Percentiles rank a stretch among this genome's conserved stretches.
phyloP scores from a whole-genome alignment of 2,329 filamentous ascomycete species.

The Alternaria brassicae region DNA sequence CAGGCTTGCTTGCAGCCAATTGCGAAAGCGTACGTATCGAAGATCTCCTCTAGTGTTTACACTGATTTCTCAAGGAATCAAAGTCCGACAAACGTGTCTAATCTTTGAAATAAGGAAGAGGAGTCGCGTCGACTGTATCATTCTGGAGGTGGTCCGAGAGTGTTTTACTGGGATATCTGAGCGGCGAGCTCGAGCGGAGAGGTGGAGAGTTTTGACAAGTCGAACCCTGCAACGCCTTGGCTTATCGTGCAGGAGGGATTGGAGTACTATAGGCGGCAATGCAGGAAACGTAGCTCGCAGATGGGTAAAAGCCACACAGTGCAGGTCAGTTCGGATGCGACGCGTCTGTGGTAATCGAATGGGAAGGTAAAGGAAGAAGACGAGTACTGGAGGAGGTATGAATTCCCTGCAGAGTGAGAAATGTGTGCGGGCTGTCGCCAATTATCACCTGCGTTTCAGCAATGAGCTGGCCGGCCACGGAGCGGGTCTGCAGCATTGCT shows the following conservation, averaged over 20 bases:
- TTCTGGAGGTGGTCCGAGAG: slow-evolving; percentile 46
- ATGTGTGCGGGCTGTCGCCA: slow-evolving; percentile 42
- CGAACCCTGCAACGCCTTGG: slow-evolving; percentile 49
- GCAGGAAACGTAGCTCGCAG: slow-evolving; percentile 47
- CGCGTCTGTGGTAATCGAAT: slow-evolving; percentile 42
- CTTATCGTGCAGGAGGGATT: slow-evolving; percentile 48
- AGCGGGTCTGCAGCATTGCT: slow-evolving; percentile 47
- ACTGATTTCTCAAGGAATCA: slow-evolving; percentile 42
- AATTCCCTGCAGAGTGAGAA: slow-evolving; percentile 42
- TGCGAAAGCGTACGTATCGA: slow-evolving; percentile 41
- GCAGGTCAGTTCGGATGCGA: slow-evolving; percentile 40
- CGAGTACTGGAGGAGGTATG: slow-evolving; percentile 41
- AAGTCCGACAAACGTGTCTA: slow-evolving; percentile 41
- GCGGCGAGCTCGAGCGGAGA: slow-evolving; percentile 44
- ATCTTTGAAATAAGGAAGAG: slow-evolving; percentile 43
- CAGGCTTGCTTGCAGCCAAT: slow-evolving; percentile 40
- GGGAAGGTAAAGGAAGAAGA: slow-evolving; percentile 34
- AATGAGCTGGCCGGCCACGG: slow-evolving; percentile 46
- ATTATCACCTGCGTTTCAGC: slow-evolving; percentile 49
- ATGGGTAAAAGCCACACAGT: slow-evolving; percentile 44
- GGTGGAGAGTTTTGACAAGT: slow-evolving; percentile 48
- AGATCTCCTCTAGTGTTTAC: slow-evolving; percentile 25
- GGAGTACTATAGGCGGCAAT: slow-evolving; percentile 50
- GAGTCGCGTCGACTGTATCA: slow-evolving; percentile 51
- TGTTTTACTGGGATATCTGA: slow-evolving; percentile 42